Base-by-base conservation (phyloP, 1,139 yeast species). In the Geotrichum cucujoidarum region DNA sequence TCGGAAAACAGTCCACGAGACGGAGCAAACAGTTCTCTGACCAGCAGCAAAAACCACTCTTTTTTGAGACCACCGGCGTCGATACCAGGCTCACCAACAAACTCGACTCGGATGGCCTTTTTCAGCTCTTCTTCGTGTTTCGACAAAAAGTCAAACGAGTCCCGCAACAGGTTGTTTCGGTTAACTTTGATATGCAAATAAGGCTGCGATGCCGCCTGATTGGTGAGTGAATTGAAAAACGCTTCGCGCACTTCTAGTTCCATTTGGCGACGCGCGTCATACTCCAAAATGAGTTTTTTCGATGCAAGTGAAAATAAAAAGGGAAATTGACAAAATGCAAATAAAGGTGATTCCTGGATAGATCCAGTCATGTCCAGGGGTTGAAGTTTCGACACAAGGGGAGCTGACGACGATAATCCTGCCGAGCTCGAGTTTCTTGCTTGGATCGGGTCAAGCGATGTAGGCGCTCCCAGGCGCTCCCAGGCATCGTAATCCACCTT, bases 31-130 rank as follows among this genome's bases (percentile, higher is more conserved):
- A 92, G 65, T 22, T 82, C 81, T 51, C 78, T 76, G 0, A 86
- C 81, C 39, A 92, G 68, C 32, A 89, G 65, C 45, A 81, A 70
- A 64, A 92, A 90, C 97, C 97, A 92, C 61, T 92, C 97, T 61
- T 89, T 90, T 56, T 82, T 79, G 52, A 90, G 71, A 0, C 98
- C 98, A 1, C 97, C 98, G 0, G 89, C 97, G 68, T 92, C 98
- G 18, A 90, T 75, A 0, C 97, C 97, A 0, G 92, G 94, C 60
- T 92, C 97, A 48, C 81, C 81, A 3, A 83, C 65, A 63, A 92
- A 92, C 58, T 85, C 90, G 11, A 92, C 83, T 55, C 80, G 74
- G 29, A 90, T 66, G 2, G 88, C 77, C 62, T 89, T 90, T 60
- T 83, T 81, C 53, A 90, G 71, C 57, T 86, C 88, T 10, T 67